phyloP scores from a whole-genome alignment of 768 basidiomycete genomes.

The Tremella mesenterica region DNA sequence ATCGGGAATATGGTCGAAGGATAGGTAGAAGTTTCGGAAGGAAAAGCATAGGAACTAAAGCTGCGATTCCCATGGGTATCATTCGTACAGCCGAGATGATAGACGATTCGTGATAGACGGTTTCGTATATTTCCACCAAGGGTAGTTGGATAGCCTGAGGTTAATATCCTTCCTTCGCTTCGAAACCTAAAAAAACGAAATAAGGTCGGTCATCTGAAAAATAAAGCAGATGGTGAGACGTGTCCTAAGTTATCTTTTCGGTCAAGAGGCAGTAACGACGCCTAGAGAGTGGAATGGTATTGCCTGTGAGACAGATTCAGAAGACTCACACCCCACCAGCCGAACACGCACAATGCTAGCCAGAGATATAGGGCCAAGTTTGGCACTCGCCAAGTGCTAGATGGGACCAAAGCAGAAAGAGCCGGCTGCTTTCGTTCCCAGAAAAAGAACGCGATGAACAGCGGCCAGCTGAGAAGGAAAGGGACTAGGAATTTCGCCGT shows the following conservation, averaged over 20 bases:
- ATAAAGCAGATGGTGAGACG: too few relatives aligned
- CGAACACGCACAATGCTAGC: constrained; percentile 18
- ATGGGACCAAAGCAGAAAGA: constrained; percentile 20
- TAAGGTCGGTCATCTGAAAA: too few relatives aligned
- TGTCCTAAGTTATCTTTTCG: neutral
- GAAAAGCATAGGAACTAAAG: neutral
- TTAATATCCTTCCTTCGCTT: neutral
- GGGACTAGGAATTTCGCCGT: constrained; percentile 20
- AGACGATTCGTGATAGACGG: constrained; percentile 8
- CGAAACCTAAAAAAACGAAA: too few relatives aligned
- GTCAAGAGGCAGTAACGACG: neutral
- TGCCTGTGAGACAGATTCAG: neutral
- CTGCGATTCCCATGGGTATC: constrained; percentile 30
- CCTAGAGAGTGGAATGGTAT: neutral
- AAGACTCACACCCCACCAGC: neutral
- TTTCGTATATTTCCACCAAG: constrained; percentile 4
- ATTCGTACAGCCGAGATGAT: constrained; percentile 36
- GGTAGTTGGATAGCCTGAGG: constrained; percentile 5
- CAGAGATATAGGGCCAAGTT: constrained; percentile 21
- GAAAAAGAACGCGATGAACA: constrained; percentile 25
- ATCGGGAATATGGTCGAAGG: neutral
- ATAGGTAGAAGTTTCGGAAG: neutral
- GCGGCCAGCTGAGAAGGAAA: constrained; percentile 12
- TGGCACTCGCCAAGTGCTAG: constrained; percentile 21
- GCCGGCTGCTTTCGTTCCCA: constrained; percentile 16